phyloP scores from a whole-genome alignment of 108 stramenopile species.

The Seminavis robusta region DNA sequence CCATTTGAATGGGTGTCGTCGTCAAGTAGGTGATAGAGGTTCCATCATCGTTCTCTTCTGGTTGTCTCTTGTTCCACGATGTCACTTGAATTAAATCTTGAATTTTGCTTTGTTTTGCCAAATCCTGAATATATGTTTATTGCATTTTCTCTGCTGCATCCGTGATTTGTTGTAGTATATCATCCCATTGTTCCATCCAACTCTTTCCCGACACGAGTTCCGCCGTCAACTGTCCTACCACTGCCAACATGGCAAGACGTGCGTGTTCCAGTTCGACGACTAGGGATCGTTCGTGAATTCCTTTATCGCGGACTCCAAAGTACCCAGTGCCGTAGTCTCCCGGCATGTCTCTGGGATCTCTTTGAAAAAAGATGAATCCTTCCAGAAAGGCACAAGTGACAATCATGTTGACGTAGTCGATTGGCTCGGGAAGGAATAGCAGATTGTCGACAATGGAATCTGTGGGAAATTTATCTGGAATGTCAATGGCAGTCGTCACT shows the following conservation, averaged over 20 bases:
- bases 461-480: neutral
- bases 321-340: constrained; percentile 43
- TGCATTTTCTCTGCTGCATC: too few relatives aligned
- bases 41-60: too few relatives aligned
- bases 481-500: neutral
- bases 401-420: constrained; percentile 19
- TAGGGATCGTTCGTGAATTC: constrained; percentile 27
- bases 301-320: constrained; percentile 39
- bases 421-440: constrained; percentile 2
- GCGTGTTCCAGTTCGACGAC: constrained; percentile 47
- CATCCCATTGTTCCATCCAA: constrained; percentile 16
- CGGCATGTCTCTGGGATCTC: constrained; percentile 30
- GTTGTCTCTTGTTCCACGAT: too few relatives aligned
- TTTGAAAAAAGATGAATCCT: constrained; percentile 28
- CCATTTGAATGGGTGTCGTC: too few relatives aligned
- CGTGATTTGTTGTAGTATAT: too few relatives aligned
- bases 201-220: constrained; percentile 2
- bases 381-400: constrained; percentile 34
- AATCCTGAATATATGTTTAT: too few relatives aligned
- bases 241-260: constrained; percentile 46
- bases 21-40: too few relatives aligned
- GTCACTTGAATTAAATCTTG: too few relatives aligned
- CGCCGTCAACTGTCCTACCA: neutral
- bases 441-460: neutral
- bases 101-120: too few relatives aligned